Evolutionary conservation across 2,329 filamentous ascomycete species (phyloP).

Genomic region (Neopestalotiopsis sp.): DNA sequence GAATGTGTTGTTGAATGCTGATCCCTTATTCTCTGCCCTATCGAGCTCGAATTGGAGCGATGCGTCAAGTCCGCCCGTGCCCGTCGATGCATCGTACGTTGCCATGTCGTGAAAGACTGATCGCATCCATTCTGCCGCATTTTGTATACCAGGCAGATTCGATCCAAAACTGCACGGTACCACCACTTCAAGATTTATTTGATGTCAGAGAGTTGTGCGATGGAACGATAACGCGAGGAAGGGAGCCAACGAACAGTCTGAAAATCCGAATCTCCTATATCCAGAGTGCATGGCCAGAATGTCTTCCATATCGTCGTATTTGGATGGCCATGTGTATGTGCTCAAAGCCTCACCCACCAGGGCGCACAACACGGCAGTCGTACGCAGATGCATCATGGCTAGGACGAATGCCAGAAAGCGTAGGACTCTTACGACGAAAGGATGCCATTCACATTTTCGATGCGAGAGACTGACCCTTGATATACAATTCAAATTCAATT

Average conservation of each 20-base stretch:
- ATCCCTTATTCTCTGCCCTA: constrained; percentile 28
- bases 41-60: constrained; percentile 27
- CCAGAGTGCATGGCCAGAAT: constrained; percentile 19
- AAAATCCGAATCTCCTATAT: constrained; percentile 17
- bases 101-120: constrained; percentile 30
- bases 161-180: constrained; percentile 22
- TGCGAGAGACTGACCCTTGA: too few species aligned
- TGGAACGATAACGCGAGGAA: too few species aligned
- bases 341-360: neutral
- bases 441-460: too few species aligned
- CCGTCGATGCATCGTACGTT: constrained; percentile 24
- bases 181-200: constrained; percentile 10
- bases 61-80: constrained; percentile 29
- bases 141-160: constrained; percentile 17
- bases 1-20: constrained; percentile 29
- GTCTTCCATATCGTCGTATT: constrained; percentile 21
- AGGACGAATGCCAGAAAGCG: too few species aligned
- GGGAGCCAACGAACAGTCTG: constrained; percentile 21
- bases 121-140: constrained; percentile 30
- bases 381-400: too few species aligned
- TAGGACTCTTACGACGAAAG: too few species aligned
- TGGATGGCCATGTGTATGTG: constrained; percentile 21
- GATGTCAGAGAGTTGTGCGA: too few species aligned
- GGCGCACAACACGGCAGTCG: too few species aligned
- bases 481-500: too few species aligned